Percentiles rank a stretch among this genome's conserved stretches.
Evolutionary conservation across 139 green algal species (phyloP).

Genomic region (Yamagishiella unicocca): DNA sequence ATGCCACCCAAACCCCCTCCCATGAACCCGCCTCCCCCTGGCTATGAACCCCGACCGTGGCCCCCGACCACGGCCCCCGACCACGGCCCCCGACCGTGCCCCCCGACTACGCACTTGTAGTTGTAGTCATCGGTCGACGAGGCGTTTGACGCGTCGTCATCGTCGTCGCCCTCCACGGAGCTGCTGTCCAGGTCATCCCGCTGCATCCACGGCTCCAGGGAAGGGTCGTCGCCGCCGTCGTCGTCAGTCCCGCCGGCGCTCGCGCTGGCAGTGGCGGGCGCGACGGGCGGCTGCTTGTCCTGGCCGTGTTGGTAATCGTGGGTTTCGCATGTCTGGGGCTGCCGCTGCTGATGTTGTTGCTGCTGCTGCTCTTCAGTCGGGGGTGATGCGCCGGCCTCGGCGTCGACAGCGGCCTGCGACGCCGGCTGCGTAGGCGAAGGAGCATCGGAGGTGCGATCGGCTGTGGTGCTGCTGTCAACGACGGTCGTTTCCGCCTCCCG

Average conservation of each 20-base stretch:
- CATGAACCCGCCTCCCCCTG: too few relatives aligned
- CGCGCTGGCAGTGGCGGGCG: background rate
- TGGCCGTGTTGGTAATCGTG: background rate
- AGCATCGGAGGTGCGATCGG: too few relatives aligned
- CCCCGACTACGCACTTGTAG: slow-evolving; percentile 32
- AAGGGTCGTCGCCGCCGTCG: background rate
- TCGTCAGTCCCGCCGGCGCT: background rate
- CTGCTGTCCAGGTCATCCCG: slow-evolving; percentile 34
- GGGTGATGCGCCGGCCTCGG: background rate
- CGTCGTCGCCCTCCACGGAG: background rate
- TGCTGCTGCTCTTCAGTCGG: background rate
- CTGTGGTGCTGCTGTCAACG: too few relatives aligned
- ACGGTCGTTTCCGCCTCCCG: too few relatives aligned
- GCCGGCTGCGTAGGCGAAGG: too few relatives aligned
- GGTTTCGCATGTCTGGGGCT: background rate
- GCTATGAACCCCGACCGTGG: too few relatives aligned
- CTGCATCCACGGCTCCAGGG: slow-evolving; percentile 19
- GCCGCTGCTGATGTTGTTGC: too few relatives aligned
- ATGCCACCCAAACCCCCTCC: too few relatives aligned
- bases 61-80: too few relatives aligned
- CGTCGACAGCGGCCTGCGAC: too few relatives aligned
- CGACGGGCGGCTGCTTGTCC: background rate
- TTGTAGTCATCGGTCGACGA: slow-evolving; percentile 28
- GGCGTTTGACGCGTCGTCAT: slow-evolving; percentile 11
- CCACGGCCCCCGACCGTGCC: too few relatives aligned